Percentiles rank a stretch among this genome's conserved stretches.
These are phyloP conservation scores for Xylariaceae sp. DNA, from an alignment of 2,329 filamentous ascomycete species.

Conservation along the genomic window DNA sequence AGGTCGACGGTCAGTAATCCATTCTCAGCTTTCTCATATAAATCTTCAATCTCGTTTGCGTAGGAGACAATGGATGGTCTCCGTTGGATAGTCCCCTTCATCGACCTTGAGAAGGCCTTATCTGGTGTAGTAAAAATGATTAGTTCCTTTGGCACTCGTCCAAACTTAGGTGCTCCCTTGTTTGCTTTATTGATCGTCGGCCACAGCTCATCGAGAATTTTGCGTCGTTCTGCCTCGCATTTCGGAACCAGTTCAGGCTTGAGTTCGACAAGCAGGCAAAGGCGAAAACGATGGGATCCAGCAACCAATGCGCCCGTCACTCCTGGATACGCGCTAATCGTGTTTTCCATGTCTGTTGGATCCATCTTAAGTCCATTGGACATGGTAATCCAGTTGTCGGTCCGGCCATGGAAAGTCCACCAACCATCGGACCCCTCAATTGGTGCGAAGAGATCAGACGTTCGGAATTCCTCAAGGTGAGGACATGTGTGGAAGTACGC, in stretches of 20 bases:
- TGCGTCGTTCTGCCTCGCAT: conserved; percentile 10
- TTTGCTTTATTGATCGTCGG: conserved; percentile 25
- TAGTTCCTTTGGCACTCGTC: conserved; percentile 24
- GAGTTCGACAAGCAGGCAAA: conserved; percentile 28
- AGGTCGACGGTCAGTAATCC: conserved; percentile 20
- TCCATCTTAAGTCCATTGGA: conserved; percentile 39
- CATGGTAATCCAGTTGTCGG: conserved; percentile 35
- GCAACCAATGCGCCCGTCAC: conserved; percentile 26
- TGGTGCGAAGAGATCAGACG: conserved; percentile 40
- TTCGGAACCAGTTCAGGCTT: conserved; percentile 10
- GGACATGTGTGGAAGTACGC: conserved; percentile 30
- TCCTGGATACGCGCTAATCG: conserved; percentile 29
- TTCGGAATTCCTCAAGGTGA: conserved; percentile 35
- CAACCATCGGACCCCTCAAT: conserved; percentile 38
- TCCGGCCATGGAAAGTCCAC: conserved; percentile 36
- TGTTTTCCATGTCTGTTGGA: conserved; percentile 39
- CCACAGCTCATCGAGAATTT: conserved; percentile 22
- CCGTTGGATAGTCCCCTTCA: conserved; percentile 27
- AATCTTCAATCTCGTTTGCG: conserved; percentile 24
- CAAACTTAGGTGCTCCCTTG: conserved; percentile 22
- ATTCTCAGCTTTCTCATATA: conserved; percentile 24
- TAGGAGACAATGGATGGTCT: conserved; percentile 24
- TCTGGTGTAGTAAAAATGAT: conserved; percentile 19
- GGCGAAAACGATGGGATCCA: conserved; percentile 25
- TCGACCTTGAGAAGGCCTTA: conserved; percentile 25